Conservation (phyloP, 495 filamentous ascomycete genomes). For the Staphylotrichum tortipilum region DNA sequence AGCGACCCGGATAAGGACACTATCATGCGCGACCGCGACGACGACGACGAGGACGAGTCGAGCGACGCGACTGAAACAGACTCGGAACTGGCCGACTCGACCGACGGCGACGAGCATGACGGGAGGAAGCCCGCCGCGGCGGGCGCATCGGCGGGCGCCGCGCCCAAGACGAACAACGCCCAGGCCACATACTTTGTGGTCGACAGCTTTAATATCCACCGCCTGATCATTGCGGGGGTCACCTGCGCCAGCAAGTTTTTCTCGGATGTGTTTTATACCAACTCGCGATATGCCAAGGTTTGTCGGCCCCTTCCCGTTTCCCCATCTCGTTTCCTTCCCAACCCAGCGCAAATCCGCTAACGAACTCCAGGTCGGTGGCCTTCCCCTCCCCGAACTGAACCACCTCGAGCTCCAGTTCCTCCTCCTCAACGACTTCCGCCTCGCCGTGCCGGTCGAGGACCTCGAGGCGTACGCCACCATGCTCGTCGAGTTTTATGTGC, state of each 20-base stretch:
- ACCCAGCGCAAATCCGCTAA: not conserved
- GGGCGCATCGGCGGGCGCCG: too few species aligned
- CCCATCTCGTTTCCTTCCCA: not conserved
- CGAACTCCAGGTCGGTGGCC: slow-evolving; percentile 69
- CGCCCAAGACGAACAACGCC: not conserved
- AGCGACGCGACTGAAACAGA: slow-evolving; percentile 28
- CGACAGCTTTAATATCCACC: slow-evolving; percentile 98
- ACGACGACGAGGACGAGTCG: slow-evolving; percentile 16
- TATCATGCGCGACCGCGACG: slow-evolving; percentile 28
- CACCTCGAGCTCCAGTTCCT: slow-evolving; percentile 96
- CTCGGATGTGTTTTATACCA: slow-evolving; percentile 98
- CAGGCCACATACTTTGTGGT: slow-evolving; percentile 76
- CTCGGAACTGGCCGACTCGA: slow-evolving; percentile 30
- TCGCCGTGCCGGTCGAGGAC: slow-evolving; percentile 89
- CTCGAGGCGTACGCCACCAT: slow-evolving; percentile 96
- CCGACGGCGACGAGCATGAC: slow-evolving; percentile 31
- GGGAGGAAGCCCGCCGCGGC: too few species aligned
- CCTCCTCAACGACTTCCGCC: slow-evolving; percentile 90
- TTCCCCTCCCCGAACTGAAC: slow-evolving; percentile 94
- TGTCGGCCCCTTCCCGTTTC: slow-evolving; percentile 7
- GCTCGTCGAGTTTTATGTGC: slow-evolving; percentile 96
- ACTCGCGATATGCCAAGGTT: slow-evolving; percentile 98
- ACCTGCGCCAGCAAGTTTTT: slow-evolving; percentile 99
- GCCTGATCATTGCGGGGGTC: slow-evolving; percentile 92
- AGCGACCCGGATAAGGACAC: slow-evolving; percentile 19